These are phyloP conservation scores for Phytopythium helicoides DNA, from an alignment of 352 stramenopile species.

Conservation along the genomic window DNA sequence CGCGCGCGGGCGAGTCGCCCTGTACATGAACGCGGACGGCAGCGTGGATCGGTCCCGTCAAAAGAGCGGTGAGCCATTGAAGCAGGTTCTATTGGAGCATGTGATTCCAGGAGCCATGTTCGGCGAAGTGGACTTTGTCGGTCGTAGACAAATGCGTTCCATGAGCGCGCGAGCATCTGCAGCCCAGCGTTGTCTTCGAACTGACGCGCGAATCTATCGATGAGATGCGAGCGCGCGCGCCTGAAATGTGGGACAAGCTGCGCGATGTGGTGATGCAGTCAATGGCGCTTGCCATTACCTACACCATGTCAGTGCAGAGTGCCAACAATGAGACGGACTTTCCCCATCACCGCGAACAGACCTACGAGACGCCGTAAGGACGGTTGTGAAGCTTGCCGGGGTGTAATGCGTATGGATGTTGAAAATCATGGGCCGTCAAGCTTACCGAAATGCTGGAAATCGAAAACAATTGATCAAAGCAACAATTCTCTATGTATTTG, in stretches of 20 bases:
- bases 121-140: conserved; percentile 86
- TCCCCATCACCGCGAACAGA: conserved; percentile 7
- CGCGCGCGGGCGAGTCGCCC: conserved; percentile 56
- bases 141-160: conserved; percentile 54
- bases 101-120: conserved; percentile 82
- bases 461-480: no score
- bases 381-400: not conserved
- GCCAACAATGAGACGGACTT: conserved; percentile 37
- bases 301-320: conserved; percentile 67
- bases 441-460: no score
- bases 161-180: conserved; percentile 51
- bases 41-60: conserved; percentile 14
- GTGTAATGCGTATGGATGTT: no score
- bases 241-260: conserved; percentile 69
- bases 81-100: conserved; percentile 57
- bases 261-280: conserved; percentile 81
- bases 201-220: conserved; percentile 67
- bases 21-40: conserved; percentile 79
- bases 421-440: no score
- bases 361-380: not conserved
- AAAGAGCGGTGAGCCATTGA: conserved; percentile 1
- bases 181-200: conserved; percentile 65
- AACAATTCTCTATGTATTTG: not conserved
- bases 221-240: conserved; percentile 50
- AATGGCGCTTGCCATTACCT: conserved; percentile 78